These are phyloP conservation scores for Symbiodinium natans DNA, from an alignment of 73 alveolate species.

Conservation along the genomic window DNA sequence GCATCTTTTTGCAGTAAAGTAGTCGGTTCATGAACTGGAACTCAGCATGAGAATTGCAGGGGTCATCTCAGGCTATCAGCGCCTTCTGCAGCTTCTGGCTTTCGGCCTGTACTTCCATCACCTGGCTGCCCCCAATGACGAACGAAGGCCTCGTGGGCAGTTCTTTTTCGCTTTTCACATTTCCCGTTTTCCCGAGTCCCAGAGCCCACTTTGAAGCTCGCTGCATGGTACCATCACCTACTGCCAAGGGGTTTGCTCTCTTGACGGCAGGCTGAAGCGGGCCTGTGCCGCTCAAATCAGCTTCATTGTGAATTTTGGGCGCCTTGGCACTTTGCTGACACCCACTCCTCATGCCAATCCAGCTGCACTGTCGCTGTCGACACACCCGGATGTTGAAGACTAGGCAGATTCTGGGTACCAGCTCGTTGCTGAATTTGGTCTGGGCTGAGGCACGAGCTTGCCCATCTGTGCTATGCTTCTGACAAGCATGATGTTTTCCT, in stretches of 20 bases:
- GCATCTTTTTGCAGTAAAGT: too few species aligned
- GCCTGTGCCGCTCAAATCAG: conserved; percentile 31
- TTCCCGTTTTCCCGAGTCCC: too few species aligned
- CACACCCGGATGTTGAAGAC: background rate
- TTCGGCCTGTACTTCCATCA: background rate
- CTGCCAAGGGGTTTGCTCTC: too few species aligned
- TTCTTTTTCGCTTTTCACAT: too few species aligned
- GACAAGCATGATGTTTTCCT: background rate
- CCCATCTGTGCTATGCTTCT: background rate
- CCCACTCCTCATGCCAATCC: background rate
- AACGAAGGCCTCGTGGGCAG: too few species aligned
- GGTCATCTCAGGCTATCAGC: background rate
- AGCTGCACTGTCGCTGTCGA: background rate
- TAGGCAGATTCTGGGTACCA: conserved; percentile 80
- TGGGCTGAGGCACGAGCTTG: background rate
- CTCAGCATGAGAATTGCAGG: too few species aligned
- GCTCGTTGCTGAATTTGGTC: conserved; percentile 9
- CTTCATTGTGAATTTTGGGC: conserved; percentile 42
- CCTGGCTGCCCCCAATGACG: background rate
- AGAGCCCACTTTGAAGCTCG: too few species aligned
- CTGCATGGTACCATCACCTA: too few species aligned
- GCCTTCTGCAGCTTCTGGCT: background rate
- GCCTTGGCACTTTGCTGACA: background rate
- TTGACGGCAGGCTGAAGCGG: conserved; percentile 48
- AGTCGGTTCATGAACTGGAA: too few species aligned